Base-by-base conservation (phyloP, 2,329 filamentous ascomycete genomes). In the Coleophoma crateriformis region DNA sequence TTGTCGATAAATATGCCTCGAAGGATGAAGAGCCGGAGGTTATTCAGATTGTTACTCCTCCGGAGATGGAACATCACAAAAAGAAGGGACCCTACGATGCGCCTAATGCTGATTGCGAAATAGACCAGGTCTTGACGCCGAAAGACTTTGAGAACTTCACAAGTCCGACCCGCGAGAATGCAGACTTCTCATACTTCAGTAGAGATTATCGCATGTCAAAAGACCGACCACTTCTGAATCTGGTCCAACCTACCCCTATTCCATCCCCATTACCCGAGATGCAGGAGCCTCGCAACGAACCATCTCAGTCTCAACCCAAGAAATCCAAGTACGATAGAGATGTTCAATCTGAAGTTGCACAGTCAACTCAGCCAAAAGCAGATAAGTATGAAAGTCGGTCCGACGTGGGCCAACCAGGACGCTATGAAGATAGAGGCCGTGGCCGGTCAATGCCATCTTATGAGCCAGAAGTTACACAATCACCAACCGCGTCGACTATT, bases 31-130 rank as follows among this genome's bases (percentile, higher is more conserved):
- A 71, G 4, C 59, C 62, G 47, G 62, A 65, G 42, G 66, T 66
- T 2, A 60, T 71, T 42, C 69, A 70, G 45, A 78, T 84, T 50
- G 72, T 78, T 47, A 77, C 78, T 2, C 79, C 81, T 11, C 79
- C 79, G 17, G 72, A 73, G 50, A 74, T 75, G 69, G 60, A 65
- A 48, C 70, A 74, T 33, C 65, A 70, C 5, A 70, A 71, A 38
- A 58, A 61, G 50, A 76, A 75, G 64, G 74, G 71, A 48, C 73
- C 66, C 8, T 85, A 78, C 50, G 78, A 77, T 54, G 76, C 66
- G 7, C 82, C 82, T 2, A 72, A 85, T 58, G 82, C 82, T n/a
- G 82, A 85, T 61, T 80, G 85, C 47, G 71, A 69, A 46, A 77
- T 84, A 51, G 81, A 85, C 60, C 76, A 82, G 57, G 66, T 77